phyloP scores from a whole-genome alignment of 1,139 yeast species.

The Yamadazyma spencermartinsiae region DNA sequence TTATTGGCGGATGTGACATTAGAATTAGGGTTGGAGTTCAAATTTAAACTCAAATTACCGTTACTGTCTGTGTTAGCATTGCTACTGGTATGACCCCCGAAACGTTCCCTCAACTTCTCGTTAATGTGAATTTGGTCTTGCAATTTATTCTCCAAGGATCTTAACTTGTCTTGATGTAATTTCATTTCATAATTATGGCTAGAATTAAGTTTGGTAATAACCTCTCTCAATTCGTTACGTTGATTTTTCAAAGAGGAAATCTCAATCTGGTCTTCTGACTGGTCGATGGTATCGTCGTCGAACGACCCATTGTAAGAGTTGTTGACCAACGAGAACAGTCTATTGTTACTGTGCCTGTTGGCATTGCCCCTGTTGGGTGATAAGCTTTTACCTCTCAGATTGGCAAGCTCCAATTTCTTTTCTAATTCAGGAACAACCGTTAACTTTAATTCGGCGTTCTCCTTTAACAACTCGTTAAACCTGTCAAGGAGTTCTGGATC shows the following conservation, averaged over 20 bases:
- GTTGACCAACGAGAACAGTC: constrained; percentile 23
- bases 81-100: constrained; percentile 6
- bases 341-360: constrained; percentile 7
- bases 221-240: constrained; percentile 61
- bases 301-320: constrained; percentile 9
- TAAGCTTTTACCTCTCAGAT: neutral
- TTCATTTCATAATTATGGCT: constrained; percentile 39
- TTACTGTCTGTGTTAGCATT: constrained; percentile 7
- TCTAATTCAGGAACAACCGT: constrained; percentile 45
- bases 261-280: constrained; percentile 30
- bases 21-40: constrained; percentile 1
- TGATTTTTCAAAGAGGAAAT: constrained; percentile 46
- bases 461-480: constrained; percentile 39
- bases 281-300: constrained; percentile 19
- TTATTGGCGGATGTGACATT: constrained; percentile 6
- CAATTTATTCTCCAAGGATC: constrained; percentile 39
- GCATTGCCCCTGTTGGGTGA: constrained; percentile 5
- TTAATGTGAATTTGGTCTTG: constrained; percentile 35
- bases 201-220: constrained; percentile 38
- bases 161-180: constrained; percentile 45
- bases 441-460: constrained; percentile 45
- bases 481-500: constrained; percentile 32
- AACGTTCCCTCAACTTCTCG: constrained; percentile 34
- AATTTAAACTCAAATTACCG: neutral
- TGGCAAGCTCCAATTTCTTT: constrained; percentile 20